Evolutionary conservation across 23 red algal species (phyloP).

Genomic region (Gracilaria gracilis): DNA sequence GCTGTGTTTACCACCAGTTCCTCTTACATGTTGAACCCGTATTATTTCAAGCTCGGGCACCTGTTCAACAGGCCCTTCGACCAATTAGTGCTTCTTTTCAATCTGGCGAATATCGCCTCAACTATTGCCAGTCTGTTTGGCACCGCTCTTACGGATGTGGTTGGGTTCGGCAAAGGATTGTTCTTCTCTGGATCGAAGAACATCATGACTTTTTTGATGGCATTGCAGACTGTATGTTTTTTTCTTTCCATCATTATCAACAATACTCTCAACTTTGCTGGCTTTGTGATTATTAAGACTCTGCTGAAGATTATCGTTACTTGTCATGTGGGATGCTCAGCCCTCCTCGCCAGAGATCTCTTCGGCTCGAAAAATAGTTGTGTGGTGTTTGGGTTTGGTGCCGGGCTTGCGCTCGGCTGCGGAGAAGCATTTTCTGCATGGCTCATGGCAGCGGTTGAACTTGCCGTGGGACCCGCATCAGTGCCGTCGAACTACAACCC

Average conservation of each 20-base stretch:
- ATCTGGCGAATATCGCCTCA: slow-evolving; percentile 9
- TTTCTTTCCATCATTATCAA: neutral
- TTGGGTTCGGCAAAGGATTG: slow-evolving; percentile 8
- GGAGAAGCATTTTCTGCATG: slow-evolving; percentile 30
- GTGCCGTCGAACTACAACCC: slow-evolving; percentile 36
- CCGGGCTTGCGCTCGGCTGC: slow-evolving; percentile 28
- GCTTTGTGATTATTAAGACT: slow-evolving; percentile 20
- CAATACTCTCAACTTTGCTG: neutral
- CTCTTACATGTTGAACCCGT: slow-evolving; percentile 35
- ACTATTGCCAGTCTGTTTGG: slow-evolving; percentile 3
- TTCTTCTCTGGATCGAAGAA: slow-evolving; percentile 47
- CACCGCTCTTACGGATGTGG: slow-evolving; percentile 9
- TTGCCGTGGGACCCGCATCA: neutral
- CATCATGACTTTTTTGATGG: slow-evolving; percentile 26
- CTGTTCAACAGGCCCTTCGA: neutral
- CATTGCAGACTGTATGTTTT: slow-evolving; percentile 22
- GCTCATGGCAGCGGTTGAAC: slow-evolving; percentile 39
- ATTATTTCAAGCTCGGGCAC: slow-evolving; percentile 58
- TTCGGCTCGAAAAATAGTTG: slow-evolving; percentile 46
- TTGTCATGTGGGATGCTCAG: slow-evolving; percentile 28
- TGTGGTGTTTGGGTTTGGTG: slow-evolving; percentile 44
- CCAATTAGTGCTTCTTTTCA: slow-evolving; percentile 21
- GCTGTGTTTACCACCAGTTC: slow-evolving; percentile 31
- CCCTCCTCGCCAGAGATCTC: slow-evolving; percentile 46
- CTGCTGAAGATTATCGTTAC: slow-evolving; percentile 18